Evolutionary conservation across 148 eudicot genomes (phyloP).

Genomic region (Cornus florida): DNA sequence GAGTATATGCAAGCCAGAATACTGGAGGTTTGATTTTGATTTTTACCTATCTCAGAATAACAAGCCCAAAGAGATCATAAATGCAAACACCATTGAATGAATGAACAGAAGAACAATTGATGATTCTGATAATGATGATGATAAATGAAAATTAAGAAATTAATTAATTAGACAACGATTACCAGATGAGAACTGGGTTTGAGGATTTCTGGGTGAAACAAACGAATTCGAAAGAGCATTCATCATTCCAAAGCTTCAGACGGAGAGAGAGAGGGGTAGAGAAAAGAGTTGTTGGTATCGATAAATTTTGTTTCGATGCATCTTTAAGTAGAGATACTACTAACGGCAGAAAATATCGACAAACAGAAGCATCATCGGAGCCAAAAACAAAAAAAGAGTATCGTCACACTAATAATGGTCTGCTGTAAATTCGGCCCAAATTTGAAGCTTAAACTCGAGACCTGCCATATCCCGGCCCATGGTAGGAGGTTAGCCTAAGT

Average conservation of each 20-base stretch:
- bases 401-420: not conserved
- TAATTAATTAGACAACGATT: not conserved
- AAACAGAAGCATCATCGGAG: not conserved
- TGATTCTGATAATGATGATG: not conserved
- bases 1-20: not conserved
- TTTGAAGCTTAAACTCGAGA: not conserved
- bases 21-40: not conserved
- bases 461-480: no score
- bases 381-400: no score
- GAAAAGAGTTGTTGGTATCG: not conserved
- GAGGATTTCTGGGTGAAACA: slow-evolving; percentile 30
- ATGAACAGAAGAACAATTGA: not conserved
- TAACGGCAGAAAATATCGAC: not conserved
- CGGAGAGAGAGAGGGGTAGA: slow-evolving; percentile 1
- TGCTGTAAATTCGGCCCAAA: not conserved
- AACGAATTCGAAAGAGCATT: slow-evolving; percentile 36
- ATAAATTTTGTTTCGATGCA: not conserved
- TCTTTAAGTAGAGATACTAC: not conserved
- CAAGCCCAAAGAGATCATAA: no score
- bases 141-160: not conserved
- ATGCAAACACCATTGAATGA: not conserved
- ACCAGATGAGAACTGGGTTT: slow-evolving; percentile 37
- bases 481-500: no score
- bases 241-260: slow-evolving; percentile 10
- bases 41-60: not conserved